Percentiles rank a stretch among this genome's conserved stretches.
Conservation (phyloP, 2,329 filamentous ascomycete genomes). For the Colletotrichum sansevieriae region DNA sequence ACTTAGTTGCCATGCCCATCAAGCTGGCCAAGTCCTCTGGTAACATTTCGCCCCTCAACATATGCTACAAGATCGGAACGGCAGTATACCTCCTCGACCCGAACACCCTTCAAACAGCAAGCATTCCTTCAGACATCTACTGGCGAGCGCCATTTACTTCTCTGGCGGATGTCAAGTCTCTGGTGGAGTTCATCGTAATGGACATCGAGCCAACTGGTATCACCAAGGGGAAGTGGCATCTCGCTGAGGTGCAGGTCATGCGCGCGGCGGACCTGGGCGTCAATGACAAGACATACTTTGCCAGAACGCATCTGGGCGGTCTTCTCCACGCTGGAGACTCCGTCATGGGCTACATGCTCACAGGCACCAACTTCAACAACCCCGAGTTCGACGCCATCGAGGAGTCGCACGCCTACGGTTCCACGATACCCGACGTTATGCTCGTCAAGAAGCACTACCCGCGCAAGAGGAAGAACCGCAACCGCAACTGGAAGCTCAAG, state of each 20-base stretch:
- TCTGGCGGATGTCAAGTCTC: constrained; percentile 84
- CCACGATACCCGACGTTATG: constrained; percentile 89
- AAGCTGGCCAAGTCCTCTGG: constrained; percentile 88
- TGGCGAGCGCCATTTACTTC: constrained; percentile 91
- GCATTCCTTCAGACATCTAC: constrained; percentile 85
- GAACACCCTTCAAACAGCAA: constrained; percentile 89
- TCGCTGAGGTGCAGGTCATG: constrained; percentile 90
- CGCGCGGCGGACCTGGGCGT: constrained; percentile 86
- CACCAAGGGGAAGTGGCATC: constrained; percentile 83
- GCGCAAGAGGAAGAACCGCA: constrained; percentile 84
- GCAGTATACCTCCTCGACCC: constrained; percentile 91
- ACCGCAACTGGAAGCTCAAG: constrained; percentile 93
- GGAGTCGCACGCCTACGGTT: constrained; percentile 79
- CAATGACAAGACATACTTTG: constrained; percentile 91
- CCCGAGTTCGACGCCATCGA: constrained; percentile 86
- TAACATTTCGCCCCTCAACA: constrained; percentile 87
- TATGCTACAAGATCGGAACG: constrained; percentile 88
- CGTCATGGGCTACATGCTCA: constrained; percentile 90
- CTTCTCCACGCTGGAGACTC: constrained; percentile 91
- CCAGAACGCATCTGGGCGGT: constrained; percentile 88
- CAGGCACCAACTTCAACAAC: constrained; percentile 94
- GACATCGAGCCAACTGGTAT: constrained; percentile 87
- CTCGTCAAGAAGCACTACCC: constrained; percentile 98
- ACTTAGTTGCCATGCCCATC: constrained; percentile 92
- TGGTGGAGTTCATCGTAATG: constrained; percentile 94